A percentile compares a stretch with the other conserved stretches of the same genome.
Evolutionary conservation across 139 green algal species (phyloP).

Genomic region (Chlorella ohadii): DNA sequence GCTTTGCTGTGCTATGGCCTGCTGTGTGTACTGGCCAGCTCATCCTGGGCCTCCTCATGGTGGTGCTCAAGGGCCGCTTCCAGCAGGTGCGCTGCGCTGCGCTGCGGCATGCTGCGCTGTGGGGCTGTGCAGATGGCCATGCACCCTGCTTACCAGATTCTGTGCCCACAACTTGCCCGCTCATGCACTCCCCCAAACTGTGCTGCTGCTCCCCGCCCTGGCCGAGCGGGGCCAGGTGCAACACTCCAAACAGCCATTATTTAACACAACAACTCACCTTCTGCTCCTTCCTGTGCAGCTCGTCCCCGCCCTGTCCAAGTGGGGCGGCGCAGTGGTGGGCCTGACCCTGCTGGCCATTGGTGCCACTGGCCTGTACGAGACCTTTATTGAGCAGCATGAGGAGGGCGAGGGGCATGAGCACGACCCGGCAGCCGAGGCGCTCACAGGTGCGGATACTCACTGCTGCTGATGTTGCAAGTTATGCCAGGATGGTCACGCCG

Average conservation of each 20-base stretch:
- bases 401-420: conserved; percentile 11
- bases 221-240: too few relatives aligned
- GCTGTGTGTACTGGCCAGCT: too few relatives aligned
- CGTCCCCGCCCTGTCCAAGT: conserved; percentile 80
- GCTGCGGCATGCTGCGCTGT: not conserved
- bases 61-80: conserved; percentile 79
- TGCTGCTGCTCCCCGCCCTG: too few relatives aligned
- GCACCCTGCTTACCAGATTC: too few relatives aligned
- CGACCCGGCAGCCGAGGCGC: conserved; percentile 6
- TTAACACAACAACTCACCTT: too few relatives aligned
- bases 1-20: too few relatives aligned
- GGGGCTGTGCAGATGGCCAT: not conserved
- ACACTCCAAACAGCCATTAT: too few relatives aligned
- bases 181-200: too few relatives aligned
- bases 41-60: conserved; percentile 92
- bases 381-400: conserved; percentile 42
- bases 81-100: conserved; percentile 1
- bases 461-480: too few relatives aligned
- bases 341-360: conserved; percentile 95
- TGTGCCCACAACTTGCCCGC: too few relatives aligned
- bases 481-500: too few relatives aligned
- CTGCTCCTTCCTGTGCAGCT: conserved; percentile 38
- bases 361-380: conserved; percentile 90
- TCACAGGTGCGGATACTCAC: not conserved
- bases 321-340: conserved; percentile 83